Evolutionary conservation across 2,329 filamentous ascomycete species (phyloP).

Genomic region (Raffaelea deltoideospora): DNA sequence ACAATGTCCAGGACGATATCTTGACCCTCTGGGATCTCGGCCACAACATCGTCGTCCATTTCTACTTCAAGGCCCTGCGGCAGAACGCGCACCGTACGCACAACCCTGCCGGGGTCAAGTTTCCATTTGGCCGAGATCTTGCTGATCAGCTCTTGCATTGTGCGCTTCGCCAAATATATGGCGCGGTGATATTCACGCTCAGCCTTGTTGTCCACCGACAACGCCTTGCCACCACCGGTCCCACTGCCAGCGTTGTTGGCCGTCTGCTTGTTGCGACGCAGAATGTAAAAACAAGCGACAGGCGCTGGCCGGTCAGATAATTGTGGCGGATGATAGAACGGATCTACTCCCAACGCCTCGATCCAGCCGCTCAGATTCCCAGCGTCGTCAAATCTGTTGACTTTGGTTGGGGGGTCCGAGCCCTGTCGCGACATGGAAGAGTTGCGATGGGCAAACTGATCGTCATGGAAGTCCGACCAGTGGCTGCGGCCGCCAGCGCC

Average conservation of each 20-base stretch:
- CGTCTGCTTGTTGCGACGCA: constrained; percentile 34
- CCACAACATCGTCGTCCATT: constrained; percentile 80
- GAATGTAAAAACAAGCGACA: constrained; percentile 81
- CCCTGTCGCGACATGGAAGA: constrained; percentile 23
- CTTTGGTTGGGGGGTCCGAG: constrained; percentile 36
- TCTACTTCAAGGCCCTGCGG: constrained; percentile 66
- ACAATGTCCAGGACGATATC: constrained; percentile 67
- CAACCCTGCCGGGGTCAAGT: constrained; percentile 56
- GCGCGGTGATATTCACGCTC: constrained; percentile 56
- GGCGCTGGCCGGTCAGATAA: constrained; percentile 47
- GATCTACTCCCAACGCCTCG: constrained; percentile 81
- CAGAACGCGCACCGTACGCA: constrained; percentile 57
- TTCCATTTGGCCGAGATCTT: constrained; percentile 67
- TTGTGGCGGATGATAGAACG: constrained; percentile 62
- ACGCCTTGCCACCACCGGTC: background rate
- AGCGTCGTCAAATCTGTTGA: constrained; percentile 40
- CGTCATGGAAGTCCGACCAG: constrained; percentile 7
- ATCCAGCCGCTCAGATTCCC: constrained; percentile 69
- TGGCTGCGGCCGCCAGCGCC: background rate
- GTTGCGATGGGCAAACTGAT: constrained; percentile 19
- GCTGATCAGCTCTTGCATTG: constrained; percentile 55
- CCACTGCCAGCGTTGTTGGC: constrained; percentile 18
- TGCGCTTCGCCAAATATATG: constrained; percentile 69
- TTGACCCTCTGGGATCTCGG: constrained; percentile 74
- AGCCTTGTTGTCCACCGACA: background rate